Evolutionary conservation across 1,139 yeast species (phyloP).

Genomic region (Yamadazyma sp.): DNA sequence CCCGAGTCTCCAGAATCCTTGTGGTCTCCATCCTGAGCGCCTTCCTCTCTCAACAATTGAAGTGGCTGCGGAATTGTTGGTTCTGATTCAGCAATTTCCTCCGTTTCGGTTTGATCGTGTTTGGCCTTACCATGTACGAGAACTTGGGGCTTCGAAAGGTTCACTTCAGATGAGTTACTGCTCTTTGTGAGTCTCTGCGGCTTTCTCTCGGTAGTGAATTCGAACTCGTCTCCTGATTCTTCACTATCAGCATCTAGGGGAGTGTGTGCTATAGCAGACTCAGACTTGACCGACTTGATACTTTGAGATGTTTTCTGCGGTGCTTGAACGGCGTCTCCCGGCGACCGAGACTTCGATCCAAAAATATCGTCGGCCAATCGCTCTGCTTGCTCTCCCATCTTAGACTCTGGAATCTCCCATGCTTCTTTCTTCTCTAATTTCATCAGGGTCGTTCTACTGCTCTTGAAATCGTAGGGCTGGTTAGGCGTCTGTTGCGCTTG

Average conservation of each 20-base stretch:
- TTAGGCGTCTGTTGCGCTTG: too few species aligned
- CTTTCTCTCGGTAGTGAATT: not conserved
- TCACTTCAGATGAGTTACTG: conserved; percentile 12
- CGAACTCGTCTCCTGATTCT: conserved; percentile 1
- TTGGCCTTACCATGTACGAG: too few species aligned
- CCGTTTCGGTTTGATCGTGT: not conserved
- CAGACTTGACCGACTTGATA: conserved; percentile 15
- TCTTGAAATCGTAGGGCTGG: too few species aligned
- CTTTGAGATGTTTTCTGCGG: conserved; percentile 17
- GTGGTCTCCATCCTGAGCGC: not conserved
- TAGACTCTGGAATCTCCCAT: conserved; percentile 29
- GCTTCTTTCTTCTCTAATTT: conserved; percentile 37
- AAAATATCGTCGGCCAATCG: conserved; percentile 45
- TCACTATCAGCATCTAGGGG: not conserved
- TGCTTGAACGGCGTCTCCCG: conserved; percentile 10
- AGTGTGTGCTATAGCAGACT: conserved; percentile 7
- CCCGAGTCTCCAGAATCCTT: too few species aligned
- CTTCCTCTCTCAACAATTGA: not conserved
- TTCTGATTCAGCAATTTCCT: too few species aligned
- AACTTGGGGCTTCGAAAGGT: conserved; percentile 3
- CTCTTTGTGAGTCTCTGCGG: conserved; percentile 14
- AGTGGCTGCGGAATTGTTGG: not conserved
- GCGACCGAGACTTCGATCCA: conserved; percentile 17
- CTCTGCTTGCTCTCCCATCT: conserved; percentile 31
- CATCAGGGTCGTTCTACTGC: not conserved